Evolutionary conservation across 2,329 filamentous ascomycete species (phyloP).

Genomic region (Diplodia intermedia): DNA sequence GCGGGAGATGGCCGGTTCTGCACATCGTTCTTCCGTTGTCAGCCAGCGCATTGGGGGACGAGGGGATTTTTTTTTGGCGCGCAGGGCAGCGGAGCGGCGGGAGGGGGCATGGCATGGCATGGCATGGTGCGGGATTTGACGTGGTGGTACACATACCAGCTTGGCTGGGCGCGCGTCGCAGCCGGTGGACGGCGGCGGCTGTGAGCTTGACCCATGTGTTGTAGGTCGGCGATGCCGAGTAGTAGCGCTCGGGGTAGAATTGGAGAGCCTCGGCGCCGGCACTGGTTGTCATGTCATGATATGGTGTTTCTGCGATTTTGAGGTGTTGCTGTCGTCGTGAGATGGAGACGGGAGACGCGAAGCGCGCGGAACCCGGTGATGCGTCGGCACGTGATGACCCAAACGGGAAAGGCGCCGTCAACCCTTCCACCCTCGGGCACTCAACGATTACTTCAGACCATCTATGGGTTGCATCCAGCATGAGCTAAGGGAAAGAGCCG

Average conservation of each 20-base stretch:
- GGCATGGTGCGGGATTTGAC: not conserved
- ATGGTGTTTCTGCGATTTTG: constrained; percentile 37
- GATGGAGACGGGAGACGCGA: constrained; percentile 5
- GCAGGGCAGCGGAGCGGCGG: too few relatives aligned
- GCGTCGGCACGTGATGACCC: constrained; percentile 12
- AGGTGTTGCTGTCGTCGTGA: not conserved
- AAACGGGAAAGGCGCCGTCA: not conserved
- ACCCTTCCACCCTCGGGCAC: too few relatives aligned
- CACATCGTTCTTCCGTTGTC: not conserved
- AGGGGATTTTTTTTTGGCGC: too few relatives aligned
- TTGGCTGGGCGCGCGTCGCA: constrained; percentile 58
- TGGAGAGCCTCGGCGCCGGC: constrained; percentile 36
- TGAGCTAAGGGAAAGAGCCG: not conserved
- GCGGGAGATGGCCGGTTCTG: constrained; percentile 15
- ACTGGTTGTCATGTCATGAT: constrained; percentile 48
- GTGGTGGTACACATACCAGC: constrained; percentile 50
- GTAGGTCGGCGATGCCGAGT: constrained; percentile 65
- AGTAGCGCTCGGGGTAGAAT: constrained; percentile 66
- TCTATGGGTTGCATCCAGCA: not conserved
- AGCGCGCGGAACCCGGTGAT: not conserved
- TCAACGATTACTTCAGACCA: too few relatives aligned
- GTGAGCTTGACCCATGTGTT: constrained; percentile 69
- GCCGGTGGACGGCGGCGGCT: constrained; percentile 60
- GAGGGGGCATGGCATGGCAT: not conserved
- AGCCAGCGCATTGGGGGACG: too few relatives aligned